Evolutionary conservation across 495 filamentous ascomycete genomes (phyloP).

Genomic region (Bathelium albidoporum): DNA sequence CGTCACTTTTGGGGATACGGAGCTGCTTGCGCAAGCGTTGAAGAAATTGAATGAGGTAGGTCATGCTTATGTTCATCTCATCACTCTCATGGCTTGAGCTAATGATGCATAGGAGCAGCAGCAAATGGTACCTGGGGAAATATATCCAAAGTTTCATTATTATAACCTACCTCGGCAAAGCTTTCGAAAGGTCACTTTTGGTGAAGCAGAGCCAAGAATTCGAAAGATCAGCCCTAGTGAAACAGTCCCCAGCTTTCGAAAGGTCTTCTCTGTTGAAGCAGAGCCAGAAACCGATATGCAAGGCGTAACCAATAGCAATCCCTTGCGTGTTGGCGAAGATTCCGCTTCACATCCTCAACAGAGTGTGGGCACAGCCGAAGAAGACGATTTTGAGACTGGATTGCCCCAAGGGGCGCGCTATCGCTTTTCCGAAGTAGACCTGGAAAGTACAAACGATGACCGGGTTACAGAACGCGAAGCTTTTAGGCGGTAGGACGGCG

Average conservation of each 20-base stretch:
- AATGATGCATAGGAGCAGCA: too few species aligned
- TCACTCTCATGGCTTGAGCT: too few species aligned
- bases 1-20: not conserved
- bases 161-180: too few species aligned
- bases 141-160: too few species aligned
- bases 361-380: not conserved
- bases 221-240: too few species aligned
- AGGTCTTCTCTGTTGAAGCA: too few species aligned
- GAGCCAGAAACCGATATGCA: too few species aligned
- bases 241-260: too few species aligned
- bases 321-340: not conserved
- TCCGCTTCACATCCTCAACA: not conserved
- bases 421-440: not conserved
- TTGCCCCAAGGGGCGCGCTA: not conserved
- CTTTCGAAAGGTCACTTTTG: too few species aligned
- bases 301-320: not conserved
- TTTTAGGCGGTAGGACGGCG: not conserved
- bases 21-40: not conserved
- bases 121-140: too few species aligned
- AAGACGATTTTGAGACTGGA: conserved; percentile 2
- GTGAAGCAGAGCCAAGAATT: too few species aligned
- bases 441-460: not conserved
- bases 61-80: not conserved
- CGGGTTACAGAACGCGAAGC: not conserved
- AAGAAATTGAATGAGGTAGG: not conserved